Percentiles rank a stretch among this genome's conserved stretches.
These are phyloP conservation scores for Gentiana straminea DNA, from an alignment of 257 asterid genomes.

Conservation along the genomic window DNA sequence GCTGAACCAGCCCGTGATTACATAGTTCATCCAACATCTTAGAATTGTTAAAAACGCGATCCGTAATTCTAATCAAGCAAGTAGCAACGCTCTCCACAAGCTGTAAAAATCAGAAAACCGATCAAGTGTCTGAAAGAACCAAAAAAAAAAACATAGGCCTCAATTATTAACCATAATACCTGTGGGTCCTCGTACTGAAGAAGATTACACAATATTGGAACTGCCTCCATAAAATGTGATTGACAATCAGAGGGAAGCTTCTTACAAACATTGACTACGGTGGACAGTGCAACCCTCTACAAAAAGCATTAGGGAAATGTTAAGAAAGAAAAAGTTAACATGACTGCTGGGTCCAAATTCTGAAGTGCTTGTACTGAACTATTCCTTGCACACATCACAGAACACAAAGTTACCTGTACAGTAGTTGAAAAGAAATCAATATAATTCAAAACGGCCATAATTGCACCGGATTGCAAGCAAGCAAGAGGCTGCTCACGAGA, in stretches of 20 bases:
- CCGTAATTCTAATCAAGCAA: constrained; percentile 79
- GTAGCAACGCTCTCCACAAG: constrained; percentile 85
- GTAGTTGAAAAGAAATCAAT: constrained; percentile 92
- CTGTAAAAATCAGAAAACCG: constrained; percentile 27
- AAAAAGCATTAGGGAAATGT: constrained; percentile 4
- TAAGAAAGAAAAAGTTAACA: background rate
- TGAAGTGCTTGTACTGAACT: too few relatives aligned
- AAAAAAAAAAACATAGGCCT: background rate
- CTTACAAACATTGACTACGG: constrained; percentile 76
- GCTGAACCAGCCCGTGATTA: constrained; percentile 68
- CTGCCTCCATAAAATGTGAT: constrained; percentile 76
- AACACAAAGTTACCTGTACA: constrained; percentile 51
- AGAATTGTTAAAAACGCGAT: constrained; percentile 44
- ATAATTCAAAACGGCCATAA: constrained; percentile 74
- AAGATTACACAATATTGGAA: constrained; percentile 86
- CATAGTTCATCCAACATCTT: constrained; percentile 79
- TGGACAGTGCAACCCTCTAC: constrained; percentile 89
- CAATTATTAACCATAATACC: constrained; percentile 28
- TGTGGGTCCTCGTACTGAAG: constrained; percentile 86
- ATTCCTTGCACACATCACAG: too few relatives aligned
- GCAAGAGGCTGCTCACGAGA: constrained; percentile 87
- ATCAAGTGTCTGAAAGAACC: background rate
- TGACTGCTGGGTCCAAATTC: too few relatives aligned
- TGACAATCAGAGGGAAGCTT: constrained; percentile 63
- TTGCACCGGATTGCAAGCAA: constrained; percentile 87